Evolutionary conservation across 768 basidiomycete species (phyloP).

Genomic region (Lactarius sanguifluus): DNA sequence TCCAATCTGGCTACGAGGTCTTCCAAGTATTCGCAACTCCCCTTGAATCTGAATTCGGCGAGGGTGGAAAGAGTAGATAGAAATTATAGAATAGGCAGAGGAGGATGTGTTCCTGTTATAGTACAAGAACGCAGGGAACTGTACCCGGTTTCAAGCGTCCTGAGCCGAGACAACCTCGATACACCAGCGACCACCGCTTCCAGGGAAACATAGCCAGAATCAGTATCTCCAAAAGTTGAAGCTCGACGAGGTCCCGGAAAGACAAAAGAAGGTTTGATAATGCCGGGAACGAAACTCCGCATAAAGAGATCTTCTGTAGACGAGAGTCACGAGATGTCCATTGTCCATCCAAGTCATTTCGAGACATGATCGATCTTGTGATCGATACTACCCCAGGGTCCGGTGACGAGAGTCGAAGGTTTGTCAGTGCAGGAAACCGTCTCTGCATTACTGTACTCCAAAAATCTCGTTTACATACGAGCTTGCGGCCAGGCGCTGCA

Average conservation of each 20-base stretch:
- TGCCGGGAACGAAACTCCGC: neutral
- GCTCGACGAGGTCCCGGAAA: neutral
- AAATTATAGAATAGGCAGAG: neutral
- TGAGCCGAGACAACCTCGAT: neutral
- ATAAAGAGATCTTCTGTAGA: neutral
- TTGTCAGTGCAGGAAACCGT: neutral
- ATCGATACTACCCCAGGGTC: neutral
- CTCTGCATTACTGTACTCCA: neutral
- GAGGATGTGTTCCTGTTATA: too few species aligned
- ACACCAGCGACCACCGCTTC: neutral
- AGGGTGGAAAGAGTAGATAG: neutral
- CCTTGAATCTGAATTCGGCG: neutral
- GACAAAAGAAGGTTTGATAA: constrained; percentile 1
- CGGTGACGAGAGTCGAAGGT: neutral
- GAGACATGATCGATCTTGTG: neutral
- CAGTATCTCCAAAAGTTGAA: neutral
- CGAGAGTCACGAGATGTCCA: neutral
- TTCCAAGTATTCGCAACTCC: neutral
- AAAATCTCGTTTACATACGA: neutral
- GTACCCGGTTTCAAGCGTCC: neutral
- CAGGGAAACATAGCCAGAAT: neutral
- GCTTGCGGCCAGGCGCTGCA: too few species aligned
- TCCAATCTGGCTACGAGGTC: neutral
- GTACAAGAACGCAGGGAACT: neutral
- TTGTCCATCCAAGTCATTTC: neutral